Evolutionary conservation across 2,329 filamentous ascomycete species (phyloP), one percentile per base, ranked within the genome.

Genomic region (Colletotrichum agaves): DNA sequence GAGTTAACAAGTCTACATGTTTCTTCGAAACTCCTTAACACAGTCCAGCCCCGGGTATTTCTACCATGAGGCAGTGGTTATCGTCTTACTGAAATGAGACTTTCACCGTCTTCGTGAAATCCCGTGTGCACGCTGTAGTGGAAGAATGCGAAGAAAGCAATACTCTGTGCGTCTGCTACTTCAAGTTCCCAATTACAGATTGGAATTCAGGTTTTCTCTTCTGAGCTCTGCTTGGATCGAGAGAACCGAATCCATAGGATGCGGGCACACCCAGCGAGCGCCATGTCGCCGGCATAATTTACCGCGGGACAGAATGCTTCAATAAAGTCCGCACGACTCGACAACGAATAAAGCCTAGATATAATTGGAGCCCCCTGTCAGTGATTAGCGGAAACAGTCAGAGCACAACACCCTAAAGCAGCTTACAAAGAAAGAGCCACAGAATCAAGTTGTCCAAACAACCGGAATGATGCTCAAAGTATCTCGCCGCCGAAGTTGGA

Each of bases 401-500:
- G 1, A 10, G 8, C 15, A 1, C 5, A 17, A 0, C 15, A 31
- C 21, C 17, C 13, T 19, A 10, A 53, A 53, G 10, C 5, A 4
- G 60, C 74, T 70, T 17, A 75, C 74, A 13, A 75, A 72, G 31
- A 75, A 74, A 58, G 73, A 75, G 0, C 74, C 74, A 46, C 74
- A 74, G 11, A 75, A 72, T 74, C 74, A 75, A 1, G 71, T 68
- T 13, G 71, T 70, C 74, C 74, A 75, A 33, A 75, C 60, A 5
- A 75, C 70, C 2, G 74, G 74, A 3, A 75, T 63, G 5, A 75
- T 72, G 6, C 70, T 71, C 61, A 75, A 68, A 3, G 69, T 71
- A 35, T 75, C 13, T 70, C 52, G 1, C 61, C 43, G 1, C 74
- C 74, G 33, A 75, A 75, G 0, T 71, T 66, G 11, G 69, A 61